phyloP scores from a whole-genome alignment of 208 protist genomes.

The Trypanosoma melophagium region DNA sequence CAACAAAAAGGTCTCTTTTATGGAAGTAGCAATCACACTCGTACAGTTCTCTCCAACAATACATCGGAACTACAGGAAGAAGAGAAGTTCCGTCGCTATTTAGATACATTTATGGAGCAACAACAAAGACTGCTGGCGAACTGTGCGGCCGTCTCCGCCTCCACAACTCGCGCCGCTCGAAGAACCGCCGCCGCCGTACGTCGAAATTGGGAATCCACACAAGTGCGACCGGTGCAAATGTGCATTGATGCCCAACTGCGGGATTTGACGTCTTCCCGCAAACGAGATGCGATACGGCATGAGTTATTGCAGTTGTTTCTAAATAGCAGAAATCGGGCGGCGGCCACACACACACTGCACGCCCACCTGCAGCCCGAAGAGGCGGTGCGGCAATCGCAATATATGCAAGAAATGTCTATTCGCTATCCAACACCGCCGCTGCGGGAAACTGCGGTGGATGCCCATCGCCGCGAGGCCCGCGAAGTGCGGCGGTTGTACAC shows the following conservation, averaged over 20 bases:
- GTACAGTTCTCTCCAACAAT: too few relatives aligned
- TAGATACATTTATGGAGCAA: slow-evolving; percentile 12
- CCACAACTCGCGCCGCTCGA: slow-evolving; percentile 3
- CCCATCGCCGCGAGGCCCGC: slow-evolving; percentile 18
- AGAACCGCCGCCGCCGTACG: slow-evolving; percentile 19
- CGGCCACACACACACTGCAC: too few relatives aligned
- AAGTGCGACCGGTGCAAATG: slow-evolving; percentile 30
- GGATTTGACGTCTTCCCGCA: neutral
- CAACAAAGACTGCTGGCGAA: slow-evolving; percentile 18
- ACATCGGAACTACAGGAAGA: slow-evolving; percentile 9
- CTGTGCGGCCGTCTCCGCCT: slow-evolving; percentile 5
- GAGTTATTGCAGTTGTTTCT: slow-evolving; percentile 22
- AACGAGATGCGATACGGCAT: neutral
- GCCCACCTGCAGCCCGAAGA: too few relatives aligned
- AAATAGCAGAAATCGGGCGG: slow-evolving; percentile 16
- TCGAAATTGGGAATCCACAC: slow-evolving; percentile 27
- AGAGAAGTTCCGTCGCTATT: slow-evolving; percentile 15
- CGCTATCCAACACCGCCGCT: slow-evolving; percentile 10
- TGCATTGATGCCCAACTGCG: slow-evolving; percentile 24
- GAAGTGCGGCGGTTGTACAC: slow-evolving; percentile 23
- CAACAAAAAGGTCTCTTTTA: too few relatives aligned
- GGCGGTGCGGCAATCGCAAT: neutral
- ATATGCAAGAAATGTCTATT: slow-evolving; percentile 7
- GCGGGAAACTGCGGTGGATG: slow-evolving; percentile 10
- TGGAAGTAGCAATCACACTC: too few relatives aligned